Evolutionary conservation across 2,329 filamentous ascomycete species (phyloP).

Genomic region (Mollisia scopiformis): DNA sequence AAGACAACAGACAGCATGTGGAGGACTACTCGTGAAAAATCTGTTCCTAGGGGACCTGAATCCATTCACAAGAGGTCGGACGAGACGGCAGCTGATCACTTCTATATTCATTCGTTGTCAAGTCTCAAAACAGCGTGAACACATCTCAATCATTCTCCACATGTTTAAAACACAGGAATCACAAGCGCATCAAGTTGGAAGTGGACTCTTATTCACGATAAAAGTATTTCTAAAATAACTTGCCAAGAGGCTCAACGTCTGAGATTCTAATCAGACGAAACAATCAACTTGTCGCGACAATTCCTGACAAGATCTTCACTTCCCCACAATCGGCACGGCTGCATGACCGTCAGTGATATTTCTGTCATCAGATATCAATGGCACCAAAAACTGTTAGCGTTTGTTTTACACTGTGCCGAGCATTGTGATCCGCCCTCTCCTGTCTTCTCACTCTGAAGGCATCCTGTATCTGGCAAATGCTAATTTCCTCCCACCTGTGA

Average conservation of each 20-base stretch:
- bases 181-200: background rate
- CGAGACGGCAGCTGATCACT: background rate
- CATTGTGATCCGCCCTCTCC: background rate
- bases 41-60: no score
- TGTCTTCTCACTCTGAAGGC: background rate
- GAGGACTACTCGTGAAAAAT: no score
- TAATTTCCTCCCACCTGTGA: conserved; percentile 35
- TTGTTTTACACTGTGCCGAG: background rate
- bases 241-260: background rate
- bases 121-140: no score
- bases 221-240: background rate
- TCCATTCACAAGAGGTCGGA: background rate
- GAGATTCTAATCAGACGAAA: background rate
- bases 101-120: background rate
- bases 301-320: background rate
- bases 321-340: background rate
- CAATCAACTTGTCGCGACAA: background rate
- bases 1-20: no score
- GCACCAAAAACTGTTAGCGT: background rate
- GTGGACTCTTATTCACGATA: background rate
- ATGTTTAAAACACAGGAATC: background rate
- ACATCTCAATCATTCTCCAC: background rate
- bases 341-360: background rate
- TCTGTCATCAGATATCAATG: background rate
- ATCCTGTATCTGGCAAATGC: conserved; percentile 7